Base-by-base conservation (phyloP, 164 flowering plant species). In the Cinnamomum micranthum region DNA sequence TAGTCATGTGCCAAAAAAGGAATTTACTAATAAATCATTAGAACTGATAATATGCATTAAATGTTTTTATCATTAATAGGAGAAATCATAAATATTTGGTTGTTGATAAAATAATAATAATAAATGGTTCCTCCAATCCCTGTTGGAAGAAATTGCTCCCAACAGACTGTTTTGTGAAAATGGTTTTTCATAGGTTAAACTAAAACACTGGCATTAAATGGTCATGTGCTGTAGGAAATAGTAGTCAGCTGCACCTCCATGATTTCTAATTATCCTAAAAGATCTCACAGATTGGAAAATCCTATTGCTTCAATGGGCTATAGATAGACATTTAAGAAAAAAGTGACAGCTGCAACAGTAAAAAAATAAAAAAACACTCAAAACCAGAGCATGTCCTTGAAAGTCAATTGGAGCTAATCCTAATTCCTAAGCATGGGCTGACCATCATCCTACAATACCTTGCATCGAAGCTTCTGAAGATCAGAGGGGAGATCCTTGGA, bases 391-490 rank as follows among this genome's bases (percentile, higher is more conserved):
- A 12, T 55, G 60, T 3, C n/a, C 60, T 55, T 17, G 47, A 55
- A 55, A 55, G n/a, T 55, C n/a, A 55, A 13, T 15, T 35, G 6
- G 60, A 17, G 60, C 4, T 14, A 55, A 55, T 55, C 60, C 17
- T 14, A 2, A 55, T 17, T 55, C 60, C 17, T 14, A 2, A 55
- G 60, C 17, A 55, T 14, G 60, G 20, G 17, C 17, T 55, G 4
- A 13, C 59, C 17, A 7, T 35, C 60, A 55, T n/a, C 60, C n/a
- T 19, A 50, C 67, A 41, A 9, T 87, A 95, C 99, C 94, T 96
- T 94, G 95, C 99, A 96, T 2, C 97, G 87, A 73, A 96, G 98
- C 81, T 90, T 96, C 76, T 94, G 99, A 71, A 96, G 95, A 82
- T 96, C 97, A 60, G 93, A 82, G 59, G 99, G 96, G 69, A 94